Evolutionary conservation across 352 stramenopile species (phyloP), one percentile per base, ranked within the genome.

Genomic region (Globisporangium emineosum): DNA sequence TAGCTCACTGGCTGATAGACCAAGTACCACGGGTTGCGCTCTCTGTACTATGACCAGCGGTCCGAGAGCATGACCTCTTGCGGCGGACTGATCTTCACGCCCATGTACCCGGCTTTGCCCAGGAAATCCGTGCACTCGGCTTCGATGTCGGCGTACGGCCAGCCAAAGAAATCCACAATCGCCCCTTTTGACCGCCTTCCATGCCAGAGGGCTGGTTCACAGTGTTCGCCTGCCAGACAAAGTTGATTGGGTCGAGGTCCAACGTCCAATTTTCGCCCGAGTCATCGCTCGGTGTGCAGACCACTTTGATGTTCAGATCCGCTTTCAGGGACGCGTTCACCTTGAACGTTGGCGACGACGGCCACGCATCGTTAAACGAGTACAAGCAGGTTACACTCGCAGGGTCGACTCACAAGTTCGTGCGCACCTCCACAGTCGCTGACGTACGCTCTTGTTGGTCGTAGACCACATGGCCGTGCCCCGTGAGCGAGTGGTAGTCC

Each of bases 21-120:
- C 35, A 85, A 79, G 60, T 89, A 91, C 82, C 82, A 91, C 17
- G 82, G 81, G 52, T 89, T 91, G 23, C 76, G 74, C 58, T 86
- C 64, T 1, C 67, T 73, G 15, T 67, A 70, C 47, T 77, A 60
- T 5, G 67, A 60, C 73, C 66, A 81, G 5, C 54, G 60, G 55
- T 88, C 75, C 15, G 78, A 76, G 55, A 88, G 35, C 13, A 90
- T 57, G 1, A 74, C 69, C 55, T 91, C 82, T 51, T 91, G 81
- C 9, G 78, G 78, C 3, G 82, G 82, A 27, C 79, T 86, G 60
- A 91, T 81, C 70, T 90, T 91, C 30, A 89, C 77, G 5, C 82
- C 81, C 54, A 91, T 73, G 69, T 90, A 90, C 1, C 81, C 78
- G 3, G 80, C 78, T 29, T 88, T 88, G 33, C 77, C 78, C 25